Base-by-base conservation (phyloP, 2,329 filamentous ascomycete species). In the Alternaria rosae region DNA sequence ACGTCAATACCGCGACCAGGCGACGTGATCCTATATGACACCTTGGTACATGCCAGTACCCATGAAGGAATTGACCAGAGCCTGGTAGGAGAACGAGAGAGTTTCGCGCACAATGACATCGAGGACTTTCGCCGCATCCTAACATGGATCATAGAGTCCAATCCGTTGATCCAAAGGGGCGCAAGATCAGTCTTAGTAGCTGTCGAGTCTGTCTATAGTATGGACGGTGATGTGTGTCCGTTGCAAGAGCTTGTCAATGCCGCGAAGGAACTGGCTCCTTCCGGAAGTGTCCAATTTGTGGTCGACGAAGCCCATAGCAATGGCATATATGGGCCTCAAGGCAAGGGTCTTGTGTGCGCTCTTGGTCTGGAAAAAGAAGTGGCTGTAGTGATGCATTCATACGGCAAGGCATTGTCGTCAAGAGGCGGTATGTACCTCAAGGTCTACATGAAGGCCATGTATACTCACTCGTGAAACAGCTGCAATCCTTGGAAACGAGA, bases 381-480 rank as follows among this genome's bases (percentile, higher is more conserved):
- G 35, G 35, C 35, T 6, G 17, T 38, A 38, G 35, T 38, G 35
- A 38, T 38, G 35, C 35, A 38, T 38, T 38, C 35, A 5, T 38
- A 38, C 35, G 35, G 35, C 35, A 38, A 38, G 35, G 35, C 35
- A 3, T 17, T 38, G 9, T 38, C 35, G 9, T 38, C 35, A 38
- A 38, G 35, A 38, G 35, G 35, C 4, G 35, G 35, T 38, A 17
- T 38, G 35, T 38, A 38, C 17, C 15, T 38, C 9, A 38, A 0
- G 0, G 1, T 3, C 35, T 17, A 2, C 35, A 11, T 2, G 0
- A 38, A 2, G 9, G 35, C 9, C 5, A 6, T 11, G 15, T 17
- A 38, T 38, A 38, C 35, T 38, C 5, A 38, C 9, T 5, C 1
- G 35, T n/a, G 2, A 38, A 3, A 38, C 35, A 38, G 35, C 35